Evolutionary conservation across 257 asterid genomes (phyloP).

Genomic region (Mitragyna speciosa): DNA sequence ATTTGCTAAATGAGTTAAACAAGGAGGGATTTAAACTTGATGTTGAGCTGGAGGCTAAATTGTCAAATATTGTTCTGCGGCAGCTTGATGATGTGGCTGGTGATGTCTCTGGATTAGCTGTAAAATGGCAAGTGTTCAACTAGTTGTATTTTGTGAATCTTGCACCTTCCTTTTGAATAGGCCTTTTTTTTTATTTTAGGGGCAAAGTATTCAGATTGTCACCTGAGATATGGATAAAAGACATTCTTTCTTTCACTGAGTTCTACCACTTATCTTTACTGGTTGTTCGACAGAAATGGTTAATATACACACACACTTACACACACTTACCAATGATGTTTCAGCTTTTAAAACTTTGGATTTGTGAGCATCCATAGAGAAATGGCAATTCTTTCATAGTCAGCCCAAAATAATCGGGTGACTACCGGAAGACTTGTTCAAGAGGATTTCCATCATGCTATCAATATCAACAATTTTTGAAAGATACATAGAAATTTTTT

Average conservation of each 20-base stretch:
- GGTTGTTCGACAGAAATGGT: not conserved
- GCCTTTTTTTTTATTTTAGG: not conserved
- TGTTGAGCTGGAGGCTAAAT: slow-evolving; percentile 73
- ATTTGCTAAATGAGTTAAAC: slow-evolving; percentile 88
- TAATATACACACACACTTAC: not conserved
- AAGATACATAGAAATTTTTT: not conserved
- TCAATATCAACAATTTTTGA: no score
- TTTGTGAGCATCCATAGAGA: not conserved
- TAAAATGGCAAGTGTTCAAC: slow-evolving; percentile 65
- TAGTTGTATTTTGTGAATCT: not conserved
- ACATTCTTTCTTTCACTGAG: not conserved
- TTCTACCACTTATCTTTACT: not conserved
- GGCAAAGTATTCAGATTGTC: not conserved
- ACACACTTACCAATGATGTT: not conserved
- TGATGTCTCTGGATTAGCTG: slow-evolving; percentile 98
- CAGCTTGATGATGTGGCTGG: slow-evolving; percentile 99
- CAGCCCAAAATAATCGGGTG: no score
- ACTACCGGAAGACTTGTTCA: no score
- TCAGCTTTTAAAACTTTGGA: not conserved
- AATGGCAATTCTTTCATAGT: not conserved
- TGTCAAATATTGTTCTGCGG: slow-evolving; percentile 77
- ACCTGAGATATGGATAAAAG: not conserved
- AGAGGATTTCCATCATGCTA: no score
- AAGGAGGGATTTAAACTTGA: slow-evolving; percentile 88
- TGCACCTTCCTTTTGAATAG: not conserved